phyloP scores from a whole-genome alignment of 345 rosid genomes.

The Lepidium africanum region DNA sequence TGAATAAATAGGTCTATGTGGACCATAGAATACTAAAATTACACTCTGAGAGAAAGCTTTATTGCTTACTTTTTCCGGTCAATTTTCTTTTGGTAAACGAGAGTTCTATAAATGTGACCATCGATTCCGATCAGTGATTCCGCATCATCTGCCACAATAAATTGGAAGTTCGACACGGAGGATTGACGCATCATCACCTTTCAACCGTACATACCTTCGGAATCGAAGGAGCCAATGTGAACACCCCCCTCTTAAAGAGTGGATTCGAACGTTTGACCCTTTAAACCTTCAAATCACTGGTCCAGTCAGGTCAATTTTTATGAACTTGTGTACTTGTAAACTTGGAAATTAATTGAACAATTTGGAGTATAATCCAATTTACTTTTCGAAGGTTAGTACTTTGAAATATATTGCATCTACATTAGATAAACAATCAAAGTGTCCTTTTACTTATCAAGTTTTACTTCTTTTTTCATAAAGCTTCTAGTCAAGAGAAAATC shows the following conservation, averaged over 20 bases:
- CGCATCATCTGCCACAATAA: too few species aligned
- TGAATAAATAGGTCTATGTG: background rate
- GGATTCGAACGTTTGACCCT: too few species aligned
- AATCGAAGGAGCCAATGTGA: too few species aligned
- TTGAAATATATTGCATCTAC: background rate
- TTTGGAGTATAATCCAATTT: background rate
- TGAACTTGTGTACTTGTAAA: background rate
- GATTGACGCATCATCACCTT: too few species aligned
- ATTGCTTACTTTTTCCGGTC: too few species aligned
- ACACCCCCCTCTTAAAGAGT: too few species aligned
- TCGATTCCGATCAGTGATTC: too few species aligned
- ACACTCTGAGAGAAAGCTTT: background rate
- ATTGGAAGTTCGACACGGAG: too few species aligned
- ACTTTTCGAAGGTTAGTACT: background rate
- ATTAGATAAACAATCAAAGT: background rate
- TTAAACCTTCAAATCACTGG: too few species aligned
- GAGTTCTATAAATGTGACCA: too few species aligned
- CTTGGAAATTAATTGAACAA: background rate
- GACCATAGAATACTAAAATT: conserved; percentile 2
- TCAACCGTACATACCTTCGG: too few species aligned
- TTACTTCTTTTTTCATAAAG: conserved; percentile 32
- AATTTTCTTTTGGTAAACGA: too few species aligned
- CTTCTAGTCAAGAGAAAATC: conserved; percentile 50
- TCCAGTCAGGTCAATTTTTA: background rate
- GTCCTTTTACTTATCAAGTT: background rate